phyloP scores from a whole-genome alignment of 352 stramenopile species.

The Bremia lactucae region DNA sequence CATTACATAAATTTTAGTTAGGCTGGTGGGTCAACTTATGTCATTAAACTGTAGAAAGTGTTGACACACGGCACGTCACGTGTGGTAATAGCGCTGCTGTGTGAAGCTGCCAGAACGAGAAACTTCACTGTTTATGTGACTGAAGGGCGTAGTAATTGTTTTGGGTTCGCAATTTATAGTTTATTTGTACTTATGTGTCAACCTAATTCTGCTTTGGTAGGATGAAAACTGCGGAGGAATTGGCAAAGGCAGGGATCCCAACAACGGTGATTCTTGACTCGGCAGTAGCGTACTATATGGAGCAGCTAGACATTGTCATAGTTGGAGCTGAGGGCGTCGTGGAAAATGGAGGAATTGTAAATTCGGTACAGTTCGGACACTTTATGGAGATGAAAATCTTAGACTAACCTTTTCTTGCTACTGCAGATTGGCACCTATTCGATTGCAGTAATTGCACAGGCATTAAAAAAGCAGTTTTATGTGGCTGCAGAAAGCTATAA shows the following conservation, averaged over 20 bases:
- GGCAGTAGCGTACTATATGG: constrained; percentile 94
- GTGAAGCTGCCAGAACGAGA: constrained; percentile 86
- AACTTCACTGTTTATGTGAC: constrained; percentile 92
- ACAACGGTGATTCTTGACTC: constrained; percentile 93
- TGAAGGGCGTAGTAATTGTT: constrained; percentile 86
- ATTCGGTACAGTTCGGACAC: constrained; percentile 70
- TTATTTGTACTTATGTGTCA: constrained; percentile 2
- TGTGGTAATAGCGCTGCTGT: constrained; percentile 87
- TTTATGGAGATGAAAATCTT: neutral
- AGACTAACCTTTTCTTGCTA: neutral
- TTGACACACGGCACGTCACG: constrained; percentile 90
- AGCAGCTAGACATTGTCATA: constrained; percentile 92
- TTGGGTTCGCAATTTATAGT: constrained; percentile 42
- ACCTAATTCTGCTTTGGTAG: constrained; percentile 12
- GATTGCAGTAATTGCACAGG: constrained; percentile 89
- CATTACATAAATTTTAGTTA: neutral
- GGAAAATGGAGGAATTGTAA: constrained; percentile 96
- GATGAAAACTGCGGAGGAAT: constrained; percentile 63
- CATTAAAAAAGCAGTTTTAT: constrained; percentile 96
- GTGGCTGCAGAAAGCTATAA: constrained; percentile 97
- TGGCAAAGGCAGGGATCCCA: constrained; percentile 85
- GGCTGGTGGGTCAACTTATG: neutral
- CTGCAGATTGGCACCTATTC: constrained; percentile 90
- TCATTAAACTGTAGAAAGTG: constrained; percentile 45
- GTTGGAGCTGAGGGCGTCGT: constrained; percentile 93